Base-by-base conservation (phyloP, 108 stramenopile genomes). In the Cyclotella distinguenda region DNA sequence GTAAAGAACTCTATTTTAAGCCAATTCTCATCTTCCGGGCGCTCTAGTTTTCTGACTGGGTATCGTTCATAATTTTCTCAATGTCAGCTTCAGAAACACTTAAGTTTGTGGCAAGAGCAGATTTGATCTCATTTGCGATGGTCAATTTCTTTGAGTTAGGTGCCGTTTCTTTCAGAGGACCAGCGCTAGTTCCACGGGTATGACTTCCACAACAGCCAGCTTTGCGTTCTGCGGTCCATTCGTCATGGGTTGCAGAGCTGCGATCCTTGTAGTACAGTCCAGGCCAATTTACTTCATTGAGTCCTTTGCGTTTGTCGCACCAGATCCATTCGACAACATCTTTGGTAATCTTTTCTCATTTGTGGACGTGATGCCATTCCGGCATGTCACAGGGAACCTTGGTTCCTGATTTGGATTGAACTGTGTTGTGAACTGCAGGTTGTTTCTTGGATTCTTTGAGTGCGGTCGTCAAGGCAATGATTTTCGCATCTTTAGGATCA, bases 11-110 rank as follows among this genome's bases (percentile, higher is more conserved):
- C 57, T 59, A 59, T 21, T 59, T 59, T 59, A 59, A 6, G 57
- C 21, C 8, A 4, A 50, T 59, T 38, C 57, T 26, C 42, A 3
- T 21, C 35, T 59, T 26, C 57, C 38, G 38, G 57, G 57, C 22
- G 18, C 57, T 27, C 23, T 59, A 59, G 57, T 59, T 59, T 59
- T 42, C 57, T 40, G 40, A n/a, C n/a, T n/a, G n/a, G n/a, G n/a
- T 38, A 16, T 5, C 11, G 39, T 35, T 38, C 18, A 59, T 38
- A 23, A 59, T 38, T 18, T 59, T 59, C 4, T 59, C 23, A 33
- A 59, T 40, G 21, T 59, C 57, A 25, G 40, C 38, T 25, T 59
- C 49, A 26, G 49, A 50, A 22, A 50, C 49, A 50, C 25, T 27
- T 8, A 50, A 27, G 25, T 50, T 50, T 6, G 49, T 26, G 19